Conservation (phyloP, 1,284 basidiomycete genomes). For the Leccinum pachyderme region DNA sequence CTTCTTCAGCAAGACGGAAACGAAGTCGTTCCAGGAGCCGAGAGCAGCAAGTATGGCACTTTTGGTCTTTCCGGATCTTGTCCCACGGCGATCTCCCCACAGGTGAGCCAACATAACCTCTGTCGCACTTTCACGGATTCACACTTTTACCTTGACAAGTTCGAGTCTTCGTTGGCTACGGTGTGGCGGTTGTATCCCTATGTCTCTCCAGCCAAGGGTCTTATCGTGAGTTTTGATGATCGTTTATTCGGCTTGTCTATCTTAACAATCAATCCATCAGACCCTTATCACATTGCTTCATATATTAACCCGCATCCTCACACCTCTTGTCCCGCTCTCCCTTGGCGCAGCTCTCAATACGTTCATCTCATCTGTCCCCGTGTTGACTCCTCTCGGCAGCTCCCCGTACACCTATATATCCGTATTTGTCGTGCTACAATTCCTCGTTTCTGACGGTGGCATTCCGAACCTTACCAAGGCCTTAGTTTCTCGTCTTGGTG, state of each 20-base stretch:
- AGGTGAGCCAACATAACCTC: constrained; percentile 12
- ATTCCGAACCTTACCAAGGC: constrained; percentile 65
- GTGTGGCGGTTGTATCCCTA: constrained; percentile 22
- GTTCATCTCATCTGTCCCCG: constrained; percentile 42
- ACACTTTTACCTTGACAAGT: constrained; percentile 3
- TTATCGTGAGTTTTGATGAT: constrained; percentile 19
- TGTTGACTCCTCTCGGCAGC: constrained; percentile 32
- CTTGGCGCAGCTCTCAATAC: constrained; percentile 67
- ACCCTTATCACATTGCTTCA: constrained; percentile 66
- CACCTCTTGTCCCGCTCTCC: constrained; percentile 68
- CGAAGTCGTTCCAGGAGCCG: constrained; percentile 24
- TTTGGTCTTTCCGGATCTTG: constrained; percentile 31
- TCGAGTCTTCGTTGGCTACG: constrained; percentile 16
- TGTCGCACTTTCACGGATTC: background rate
- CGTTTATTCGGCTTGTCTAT: background rate
- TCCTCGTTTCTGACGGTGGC: constrained; percentile 72
- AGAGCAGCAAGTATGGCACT: constrained; percentile 67
- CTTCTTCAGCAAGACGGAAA: constrained; percentile 26
- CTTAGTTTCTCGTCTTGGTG: constrained; percentile 84
- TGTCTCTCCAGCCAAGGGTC: constrained; percentile 20
- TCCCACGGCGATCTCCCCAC: background rate
- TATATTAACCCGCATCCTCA: constrained; percentile 73
- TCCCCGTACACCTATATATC: constrained; percentile 67
- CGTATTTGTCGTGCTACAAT: constrained; percentile 59
- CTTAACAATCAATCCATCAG: constrained; percentile 37